Conservation (phyloP, 2,329 filamentous ascomycete genomes). For the Pyricularia pennisetigena region DNA sequence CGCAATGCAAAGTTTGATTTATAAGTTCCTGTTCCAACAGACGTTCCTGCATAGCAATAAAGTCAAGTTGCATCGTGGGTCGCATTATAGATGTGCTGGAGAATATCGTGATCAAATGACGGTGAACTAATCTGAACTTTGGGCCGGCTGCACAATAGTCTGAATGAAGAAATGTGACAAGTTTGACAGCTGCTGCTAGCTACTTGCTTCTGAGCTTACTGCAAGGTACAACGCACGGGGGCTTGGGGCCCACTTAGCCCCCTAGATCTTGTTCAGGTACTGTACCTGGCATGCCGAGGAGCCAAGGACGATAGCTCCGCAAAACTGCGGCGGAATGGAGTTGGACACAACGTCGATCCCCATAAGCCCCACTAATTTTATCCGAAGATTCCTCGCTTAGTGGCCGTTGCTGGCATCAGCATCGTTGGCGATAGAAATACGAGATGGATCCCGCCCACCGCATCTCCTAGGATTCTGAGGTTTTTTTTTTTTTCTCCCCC, state of each 20-base stretch:
- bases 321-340: not conserved
- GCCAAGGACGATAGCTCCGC: not conserved
- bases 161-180: not conserved
- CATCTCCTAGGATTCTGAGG: not conserved
- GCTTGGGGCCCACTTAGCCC: no score
- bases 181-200: not conserved
- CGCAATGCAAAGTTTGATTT: no score
- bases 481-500: conserved; percentile 1
- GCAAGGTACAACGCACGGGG: not conserved
- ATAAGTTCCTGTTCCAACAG: no score
- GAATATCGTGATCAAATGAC: not conserved
- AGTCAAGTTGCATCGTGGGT: not conserved
- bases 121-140: not conserved
- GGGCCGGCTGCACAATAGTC: not conserved
- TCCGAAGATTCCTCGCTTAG: not conserved
- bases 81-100: not conserved
- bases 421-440: not conserved
- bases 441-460: not conserved
- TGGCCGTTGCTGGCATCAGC: not conserved
- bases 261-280: not conserved
- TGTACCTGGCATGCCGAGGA: not conserved
- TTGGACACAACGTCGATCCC: conserved; percentile 2
- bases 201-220: not conserved
- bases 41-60: not conserved
- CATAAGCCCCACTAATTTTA: conserved; percentile 4